Evolutionary conservation across 768 basidiomycete genomes (phyloP), one percentile per base, ranked within the genome.

Genomic region (Mycena albidolilacea): DNA sequence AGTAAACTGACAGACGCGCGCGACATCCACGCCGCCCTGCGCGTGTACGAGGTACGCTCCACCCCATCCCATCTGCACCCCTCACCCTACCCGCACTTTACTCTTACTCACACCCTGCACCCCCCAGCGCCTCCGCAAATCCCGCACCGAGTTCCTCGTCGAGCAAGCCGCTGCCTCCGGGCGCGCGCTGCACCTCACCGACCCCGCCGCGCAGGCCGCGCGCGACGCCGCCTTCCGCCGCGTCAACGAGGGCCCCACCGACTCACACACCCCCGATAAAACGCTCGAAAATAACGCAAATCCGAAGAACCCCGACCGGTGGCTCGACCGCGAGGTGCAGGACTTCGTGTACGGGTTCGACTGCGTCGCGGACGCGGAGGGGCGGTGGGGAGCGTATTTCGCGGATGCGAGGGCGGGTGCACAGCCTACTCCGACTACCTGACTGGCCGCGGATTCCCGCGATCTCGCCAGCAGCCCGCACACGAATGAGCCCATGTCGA

Each of bases 331-430:
- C 8, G 50, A 72, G 38, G 72, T 79, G 69, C 76, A 77, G 70
- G 75, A 77, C 41, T 76, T 75, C 59, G 70, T 78, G n/a, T 76
- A 78, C 44, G 78, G 78, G 1, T 72, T 63, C 23, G 78, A 79
- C 41, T 76, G 77, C 48, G 64, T 78, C 37, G 55, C 61, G 23
- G 54, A 77, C 19, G 78, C 77, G 23, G 73, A 70, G 59, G 39
- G 54, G 44, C 44, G 50, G n/a, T 76, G 62, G 23, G 72, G 65
- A 0, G 67, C 61, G 66, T 50, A 50, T 21, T 50, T 50, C 15
- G 48, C 48, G 48, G n/a, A 14, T n/a, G 48, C 19, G 48, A 50
- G 15, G 48, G 48, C 14, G 46, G 17, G 46, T 7, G 46, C 30
- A 3, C 30, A 30, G 30, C 30, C 3, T 30, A 4, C 30, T 30